phyloP scores from a whole-genome alignment of 345 rosid genomes.

The Camelina neglecta region DNA sequence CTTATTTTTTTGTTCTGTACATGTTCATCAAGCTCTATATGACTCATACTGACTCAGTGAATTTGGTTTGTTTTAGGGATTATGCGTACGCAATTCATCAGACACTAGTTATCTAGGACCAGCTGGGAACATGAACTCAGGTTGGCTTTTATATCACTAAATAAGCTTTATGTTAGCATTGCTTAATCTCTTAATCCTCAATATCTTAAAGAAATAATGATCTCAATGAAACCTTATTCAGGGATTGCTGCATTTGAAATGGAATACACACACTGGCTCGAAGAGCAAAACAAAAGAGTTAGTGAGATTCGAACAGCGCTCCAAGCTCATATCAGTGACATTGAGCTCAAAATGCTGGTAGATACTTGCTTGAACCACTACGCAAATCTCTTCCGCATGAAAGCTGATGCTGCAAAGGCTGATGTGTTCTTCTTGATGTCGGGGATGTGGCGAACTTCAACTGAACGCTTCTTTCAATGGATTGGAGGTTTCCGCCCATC shows the following conservation, averaged over 20 bases:
- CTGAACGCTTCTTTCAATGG: conserved; percentile 87
- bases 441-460: conserved; percentile 85
- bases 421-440: conserved; percentile 89
- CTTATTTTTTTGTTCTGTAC: conserved; percentile 4
- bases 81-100: conserved; percentile 48
- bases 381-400: conserved; percentile 77
- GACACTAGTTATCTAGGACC: conserved; percentile 61
- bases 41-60: conserved; percentile 3
- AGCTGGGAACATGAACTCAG: conserved; percentile 61
- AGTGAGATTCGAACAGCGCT: conserved; percentile 72
- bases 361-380: conserved; percentile 78
- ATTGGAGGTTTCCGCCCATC: conserved; percentile 97
- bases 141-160: conserved; percentile 26
- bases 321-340: conserved; percentile 64
- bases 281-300: conserved; percentile 70
- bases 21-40: not conserved
- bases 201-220: not conserved
- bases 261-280: conserved; percentile 85
- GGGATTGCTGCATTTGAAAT: conserved; percentile 84
- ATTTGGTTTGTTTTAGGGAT: conserved; percentile 59
- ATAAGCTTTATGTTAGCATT: conserved; percentile 12
- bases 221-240: conserved; percentile 16
- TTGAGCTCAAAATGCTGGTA: conserved; percentile 75
- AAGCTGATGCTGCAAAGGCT: conserved; percentile 81
- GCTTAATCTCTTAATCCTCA: conserved; percentile 9